These are phyloP conservation scores for Lactifluus echinatus DNA, from an alignment of 768 basidiomycete genomes.

Conservation along the genomic window DNA sequence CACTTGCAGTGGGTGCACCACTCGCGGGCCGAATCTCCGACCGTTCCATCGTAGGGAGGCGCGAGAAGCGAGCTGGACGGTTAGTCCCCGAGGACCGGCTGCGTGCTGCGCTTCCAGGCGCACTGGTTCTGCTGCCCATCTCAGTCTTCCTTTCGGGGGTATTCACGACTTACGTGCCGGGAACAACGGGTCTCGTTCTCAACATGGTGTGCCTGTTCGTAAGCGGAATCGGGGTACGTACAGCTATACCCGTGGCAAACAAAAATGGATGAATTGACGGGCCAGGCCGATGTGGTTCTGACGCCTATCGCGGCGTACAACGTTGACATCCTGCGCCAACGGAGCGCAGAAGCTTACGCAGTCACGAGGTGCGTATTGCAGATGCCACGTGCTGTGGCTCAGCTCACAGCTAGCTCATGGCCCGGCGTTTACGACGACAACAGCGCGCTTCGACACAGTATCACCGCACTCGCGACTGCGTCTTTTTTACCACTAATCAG, in stretches of 20 bases:
- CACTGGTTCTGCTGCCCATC: conserved; percentile 42
- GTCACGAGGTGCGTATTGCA: conserved; percentile 39
- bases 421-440: not conserved
- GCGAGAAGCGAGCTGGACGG: conserved; percentile 39
- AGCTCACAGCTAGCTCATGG: too few species aligned
- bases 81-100: conserved; percentile 69
- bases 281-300: conserved; percentile 48
- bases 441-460: conserved; percentile 42
- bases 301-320: conserved; percentile 48
- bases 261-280: not conserved
- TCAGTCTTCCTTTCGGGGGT: conserved; percentile 43
- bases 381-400: not conserved
- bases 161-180: conserved; percentile 41
- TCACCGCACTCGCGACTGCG: conserved; percentile 37
- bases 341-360: conserved; percentile 58
- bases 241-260: not conserved
- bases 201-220: conserved; percentile 50
- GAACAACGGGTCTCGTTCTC: conserved; percentile 40
- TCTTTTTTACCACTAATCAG: conserved; percentile 48
- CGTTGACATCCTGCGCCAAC: conserved; percentile 50
- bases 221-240: conserved; percentile 53
- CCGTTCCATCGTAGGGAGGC: conserved; percentile 38
- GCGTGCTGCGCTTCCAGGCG: conserved; percentile 40
- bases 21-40: conserved; percentile 55
- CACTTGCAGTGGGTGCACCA: conserved; percentile 52